Evolutionary conservation across 2,329 filamentous ascomycete species (phyloP).

Genomic region (Penicillium expansum): DNA sequence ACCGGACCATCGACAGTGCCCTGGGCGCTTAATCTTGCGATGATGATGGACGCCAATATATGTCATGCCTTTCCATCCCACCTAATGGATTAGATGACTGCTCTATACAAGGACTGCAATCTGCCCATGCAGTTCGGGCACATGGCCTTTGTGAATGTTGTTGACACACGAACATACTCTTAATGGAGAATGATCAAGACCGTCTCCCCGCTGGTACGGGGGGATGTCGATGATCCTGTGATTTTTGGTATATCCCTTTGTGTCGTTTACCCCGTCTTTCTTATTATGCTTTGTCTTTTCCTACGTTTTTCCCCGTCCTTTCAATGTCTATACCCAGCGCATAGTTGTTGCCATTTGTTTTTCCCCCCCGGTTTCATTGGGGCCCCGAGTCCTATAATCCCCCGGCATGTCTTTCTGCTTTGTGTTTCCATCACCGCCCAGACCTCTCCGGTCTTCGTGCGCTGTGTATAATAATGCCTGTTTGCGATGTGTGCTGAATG

Average conservation of each 20-base stretch:
- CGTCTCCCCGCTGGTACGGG: conserved; percentile 22
- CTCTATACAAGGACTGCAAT: conserved; percentile 12
- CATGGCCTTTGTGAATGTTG: conserved; percentile 17
- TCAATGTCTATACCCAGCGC: conserved; percentile 27
- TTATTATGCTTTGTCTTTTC: conserved; percentile 7
- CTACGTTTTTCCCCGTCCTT: conserved; percentile 8
- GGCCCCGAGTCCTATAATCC: conserved; percentile 14
- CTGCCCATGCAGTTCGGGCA: neutral
- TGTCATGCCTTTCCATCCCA: conserved; percentile 11
- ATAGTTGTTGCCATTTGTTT: conserved; percentile 13
- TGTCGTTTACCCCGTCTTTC: neutral
- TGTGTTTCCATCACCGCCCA: conserved; percentile 16
- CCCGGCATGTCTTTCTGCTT: conserved; percentile 7
- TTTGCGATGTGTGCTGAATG: conserved; percentile 7
- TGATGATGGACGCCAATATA: conserved; percentile 20
- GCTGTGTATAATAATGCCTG: conserved; percentile 27
- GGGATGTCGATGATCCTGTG: conserved; percentile 10
- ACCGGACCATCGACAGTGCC: conserved; percentile 4
- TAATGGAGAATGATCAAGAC: conserved; percentile 15
- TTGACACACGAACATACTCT: conserved; percentile 22
- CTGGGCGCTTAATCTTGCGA: conserved; percentile 15
- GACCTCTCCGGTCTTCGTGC: conserved; percentile 12
- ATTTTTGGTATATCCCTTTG: conserved; percentile 5
- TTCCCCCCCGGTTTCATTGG: neutral
- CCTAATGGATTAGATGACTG: conserved; percentile 14